Base-by-base conservation (phyloP, 176 grass and related monocot species). In the Rhynchospora tenuis region DNA sequence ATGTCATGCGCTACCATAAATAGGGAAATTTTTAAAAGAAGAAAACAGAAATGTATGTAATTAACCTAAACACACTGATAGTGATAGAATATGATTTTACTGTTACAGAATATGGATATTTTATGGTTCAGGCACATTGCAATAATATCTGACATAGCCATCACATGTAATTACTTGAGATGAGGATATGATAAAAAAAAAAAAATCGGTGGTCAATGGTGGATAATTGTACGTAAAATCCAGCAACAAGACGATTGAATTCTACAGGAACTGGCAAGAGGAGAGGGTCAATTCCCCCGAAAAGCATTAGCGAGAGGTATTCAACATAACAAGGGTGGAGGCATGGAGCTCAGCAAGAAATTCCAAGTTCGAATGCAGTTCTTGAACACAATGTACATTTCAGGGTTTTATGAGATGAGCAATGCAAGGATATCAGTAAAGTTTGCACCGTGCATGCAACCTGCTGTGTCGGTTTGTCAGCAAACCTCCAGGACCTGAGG, bases 401-500 rank as follows among this genome's bases (percentile, higher is more conserved):
- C 80, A 0, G 93, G 93, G 0, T 91, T 97, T 54, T 97, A 90
- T 20, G 89, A 66, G 51, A 60, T 85, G 7, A 89, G n/a, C n/a
- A n/a, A n/a, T n/a, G 87, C 0, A 89, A 81, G 50, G 89, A 93
- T 9, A 20, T 97, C 0, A 0, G 16, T 29, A 93, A 85, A 85
- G 83, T 93, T 7, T 93, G 87, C 63, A 97, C 91, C 1, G 91
- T 97, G 88, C 93, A 97, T 14, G 93, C 93, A 6, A 97, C 93
- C 9, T 97, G 93, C 29, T 97, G 93, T 16, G 73, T 97, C 0
- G 89, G 94, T 0, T 64, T 97, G 0, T 7, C 3, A 0, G 47
- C 64, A 9, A 96, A 96, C 79, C 85, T 93, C 46, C 50, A 22
- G 0, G 93, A 96, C n/a, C 80, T 96, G 10, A 59, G 48, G 13